phyloP scores from a whole-genome alignment of 2,329 filamentous ascomycete genomes.

The Hypomyces perniciosus region DNA sequence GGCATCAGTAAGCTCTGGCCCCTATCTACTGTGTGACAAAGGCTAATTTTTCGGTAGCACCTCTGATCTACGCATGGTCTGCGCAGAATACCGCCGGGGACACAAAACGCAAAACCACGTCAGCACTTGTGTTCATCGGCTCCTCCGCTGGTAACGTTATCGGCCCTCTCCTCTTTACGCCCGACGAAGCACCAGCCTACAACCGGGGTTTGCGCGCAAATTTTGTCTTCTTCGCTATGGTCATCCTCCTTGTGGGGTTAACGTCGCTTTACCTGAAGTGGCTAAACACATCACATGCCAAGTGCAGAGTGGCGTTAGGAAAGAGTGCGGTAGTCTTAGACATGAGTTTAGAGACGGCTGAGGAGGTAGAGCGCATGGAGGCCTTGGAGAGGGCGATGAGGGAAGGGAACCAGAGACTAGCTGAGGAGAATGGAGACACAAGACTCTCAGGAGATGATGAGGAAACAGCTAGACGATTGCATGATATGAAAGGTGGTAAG shows the following conservation, averaged over 20 bases:
- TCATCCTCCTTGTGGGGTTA: slow-evolving; percentile 45
- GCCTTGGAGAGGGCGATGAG: slow-evolving; percentile 20
- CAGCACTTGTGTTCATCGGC: slow-evolving; percentile 58
- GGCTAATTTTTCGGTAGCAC: slow-evolving; percentile 31
- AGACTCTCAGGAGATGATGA: slow-evolving; percentile 13
- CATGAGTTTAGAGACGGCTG: slow-evolving; percentile 48
- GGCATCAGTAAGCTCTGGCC: slow-evolving; percentile 27
- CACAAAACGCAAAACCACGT: slow-evolving; percentile 63
- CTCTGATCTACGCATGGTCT: slow-evolving; percentile 56
- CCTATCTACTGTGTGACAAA: slow-evolving; percentile 21
- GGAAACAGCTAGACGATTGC: slow-evolving; percentile 10
- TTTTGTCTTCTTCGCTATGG: slow-evolving; percentile 53
- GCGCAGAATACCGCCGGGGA: slow-evolving; percentile 61
- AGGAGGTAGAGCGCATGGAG: slow-evolving; percentile 35
- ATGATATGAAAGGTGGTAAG: slow-evolving; percentile 18
- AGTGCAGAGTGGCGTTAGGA: slow-evolving; percentile 48
- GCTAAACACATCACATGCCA: slow-evolving; percentile 51
- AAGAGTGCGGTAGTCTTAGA: slow-evolving; percentile 55
- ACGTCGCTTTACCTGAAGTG: slow-evolving; percentile 42
- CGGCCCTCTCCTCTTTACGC: slow-evolving; percentile 59
- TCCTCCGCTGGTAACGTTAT: slow-evolving; percentile 61
- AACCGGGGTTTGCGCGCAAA: slow-evolving; percentile 53
- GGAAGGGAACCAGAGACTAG: slow-evolving; percentile 9
- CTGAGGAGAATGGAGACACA: slow-evolving; percentile 8
- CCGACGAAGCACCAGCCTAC: slow-evolving; percentile 36